Percentiles rank a stretch among this genome's conserved stretches.
Evolutionary conservation across 2,329 filamentous ascomycete genomes (phyloP).

Genomic region (Fusarium tjaetaba): DNA sequence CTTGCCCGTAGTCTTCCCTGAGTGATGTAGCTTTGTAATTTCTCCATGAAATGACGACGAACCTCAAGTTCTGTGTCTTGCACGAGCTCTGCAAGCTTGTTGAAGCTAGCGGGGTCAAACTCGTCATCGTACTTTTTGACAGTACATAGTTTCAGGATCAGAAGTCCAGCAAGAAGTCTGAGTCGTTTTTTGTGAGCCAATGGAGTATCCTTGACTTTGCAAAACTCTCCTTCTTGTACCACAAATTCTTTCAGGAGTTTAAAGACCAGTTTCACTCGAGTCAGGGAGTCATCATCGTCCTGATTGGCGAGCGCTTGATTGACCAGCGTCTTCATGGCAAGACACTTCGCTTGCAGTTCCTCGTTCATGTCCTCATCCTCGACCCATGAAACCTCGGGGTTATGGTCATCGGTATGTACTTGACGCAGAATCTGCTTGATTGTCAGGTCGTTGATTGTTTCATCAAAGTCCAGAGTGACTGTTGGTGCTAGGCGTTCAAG

Average conservation of each 20-base stretch:
- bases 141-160: conserved; percentile 85
- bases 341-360: conserved; percentile 83
- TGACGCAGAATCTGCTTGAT: conserved; percentile 79
- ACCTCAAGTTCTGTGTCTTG: conserved; percentile 82
- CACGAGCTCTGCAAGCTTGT: conserved; percentile 80
- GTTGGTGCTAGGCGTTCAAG: conserved; percentile 79
- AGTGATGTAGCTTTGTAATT: conserved; percentile 90
- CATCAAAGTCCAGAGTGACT: conserved; percentile 76
- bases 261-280: conserved; percentile 75
- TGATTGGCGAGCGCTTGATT: conserved; percentile 78
- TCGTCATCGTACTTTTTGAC: conserved; percentile 79
- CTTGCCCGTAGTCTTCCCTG: conserved; percentile 74
- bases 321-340: conserved; percentile 85
- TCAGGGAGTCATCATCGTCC: conserved; percentile 63
- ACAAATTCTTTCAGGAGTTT: conserved; percentile 82
- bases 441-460: conserved; percentile 81
- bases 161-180: conserved; percentile 81
- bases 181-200: conserved; percentile 82
- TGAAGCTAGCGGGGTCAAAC: conserved; percentile 79
- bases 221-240: conserved; percentile 79
- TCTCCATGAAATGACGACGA: conserved; percentile 80
- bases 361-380: conserved; percentile 76
- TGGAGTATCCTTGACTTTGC: conserved; percentile 79
- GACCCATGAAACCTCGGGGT: conserved; percentile 71
- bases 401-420: conserved; percentile 70